These are phyloP conservation scores for Barnettozyma vustinii DNA, from an alignment of 805 yeast species.

Conservation along the genomic window DNA sequence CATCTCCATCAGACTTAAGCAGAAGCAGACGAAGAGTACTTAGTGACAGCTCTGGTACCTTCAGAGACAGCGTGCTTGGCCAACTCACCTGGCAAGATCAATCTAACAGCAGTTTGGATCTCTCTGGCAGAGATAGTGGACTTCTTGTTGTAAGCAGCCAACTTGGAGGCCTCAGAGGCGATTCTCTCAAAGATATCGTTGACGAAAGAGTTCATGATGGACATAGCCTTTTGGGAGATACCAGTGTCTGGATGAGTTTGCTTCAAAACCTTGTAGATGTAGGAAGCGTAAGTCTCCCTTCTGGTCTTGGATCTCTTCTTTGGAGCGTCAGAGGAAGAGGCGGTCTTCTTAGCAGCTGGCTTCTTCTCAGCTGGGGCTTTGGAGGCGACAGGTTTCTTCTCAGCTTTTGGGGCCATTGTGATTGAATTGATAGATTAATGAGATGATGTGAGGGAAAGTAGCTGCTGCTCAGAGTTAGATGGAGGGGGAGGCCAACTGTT, in stretches of 20 bases:
- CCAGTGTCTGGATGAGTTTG: constrained; percentile 99
- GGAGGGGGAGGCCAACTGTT: background rate
- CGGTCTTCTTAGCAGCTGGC: constrained; percentile 82
- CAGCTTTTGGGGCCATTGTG: constrained; percentile 61
- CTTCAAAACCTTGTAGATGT: constrained; percentile 96
- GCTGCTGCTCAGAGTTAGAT: background rate
- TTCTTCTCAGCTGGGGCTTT: constrained; percentile 98
- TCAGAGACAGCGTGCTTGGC: constrained; percentile 99
- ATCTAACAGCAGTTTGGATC: constrained; percentile 98
- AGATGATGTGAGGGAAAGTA: background rate
- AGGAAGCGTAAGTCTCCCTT: constrained; percentile 97
- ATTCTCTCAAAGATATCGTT: constrained; percentile 98
- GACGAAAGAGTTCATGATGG: constrained; percentile 97
- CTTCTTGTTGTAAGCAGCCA: constrained; percentile 98
- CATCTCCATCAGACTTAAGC: constrained; percentile 27
- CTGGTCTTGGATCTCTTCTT: constrained; percentile 95
- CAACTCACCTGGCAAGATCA: constrained; percentile 97
- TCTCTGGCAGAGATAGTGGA: constrained; percentile 98
- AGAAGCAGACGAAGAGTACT: constrained; percentile 71
- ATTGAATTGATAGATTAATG: constrained; percentile 6
- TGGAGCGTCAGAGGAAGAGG: constrained; percentile 70
- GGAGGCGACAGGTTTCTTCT: constrained; percentile 67
- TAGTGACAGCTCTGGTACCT: constrained; percentile 98
- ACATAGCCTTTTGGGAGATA: constrained; percentile 98
- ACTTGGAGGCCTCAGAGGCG: constrained; percentile 96